Conservation (phyloP, 805 yeast species). For the Monosporozyma solicola region DNA sequence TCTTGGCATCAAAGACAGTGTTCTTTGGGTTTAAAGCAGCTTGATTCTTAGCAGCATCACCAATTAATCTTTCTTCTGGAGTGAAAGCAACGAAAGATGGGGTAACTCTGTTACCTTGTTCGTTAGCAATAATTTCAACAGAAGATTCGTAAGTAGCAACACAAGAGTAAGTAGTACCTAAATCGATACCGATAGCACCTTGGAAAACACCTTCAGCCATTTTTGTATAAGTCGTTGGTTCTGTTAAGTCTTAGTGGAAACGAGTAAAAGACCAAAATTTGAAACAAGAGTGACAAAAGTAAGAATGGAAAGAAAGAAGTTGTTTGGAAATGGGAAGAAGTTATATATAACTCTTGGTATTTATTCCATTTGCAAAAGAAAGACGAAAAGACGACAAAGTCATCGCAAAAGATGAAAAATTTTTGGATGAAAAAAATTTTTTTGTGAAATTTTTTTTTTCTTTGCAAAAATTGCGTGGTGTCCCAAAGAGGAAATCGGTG, state of each 20-base stretch:
- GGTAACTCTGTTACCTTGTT: constrained; percentile 97
- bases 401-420: constrained; percentile 1
- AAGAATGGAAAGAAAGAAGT: neutral
- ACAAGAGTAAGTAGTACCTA: constrained; percentile 90
- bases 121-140: constrained; percentile 94
- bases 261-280: neutral
- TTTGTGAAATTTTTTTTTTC: no score
- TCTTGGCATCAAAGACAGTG: constrained; percentile 88
- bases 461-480: neutral
- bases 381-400: neutral
- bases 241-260: constrained; percentile 25
- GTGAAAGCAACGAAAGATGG: constrained; percentile 96
- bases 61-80: constrained; percentile 84
- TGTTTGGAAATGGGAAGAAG: neutral
- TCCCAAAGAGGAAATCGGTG: neutral
- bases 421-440: neutral
- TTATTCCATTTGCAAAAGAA: neutral
- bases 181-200: constrained; percentile 99
- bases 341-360: constrained; percentile 1
- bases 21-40: constrained; percentile 88
- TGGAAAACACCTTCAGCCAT: constrained; percentile 98
- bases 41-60: constrained; percentile 97
- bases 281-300: neutral
- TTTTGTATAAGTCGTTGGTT: constrained; percentile 31
- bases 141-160: constrained; percentile 91